phyloP scores from a whole-genome alignment of 1,284 basidiomycete species.

The Fomitiporia mediterranea region DNA sequence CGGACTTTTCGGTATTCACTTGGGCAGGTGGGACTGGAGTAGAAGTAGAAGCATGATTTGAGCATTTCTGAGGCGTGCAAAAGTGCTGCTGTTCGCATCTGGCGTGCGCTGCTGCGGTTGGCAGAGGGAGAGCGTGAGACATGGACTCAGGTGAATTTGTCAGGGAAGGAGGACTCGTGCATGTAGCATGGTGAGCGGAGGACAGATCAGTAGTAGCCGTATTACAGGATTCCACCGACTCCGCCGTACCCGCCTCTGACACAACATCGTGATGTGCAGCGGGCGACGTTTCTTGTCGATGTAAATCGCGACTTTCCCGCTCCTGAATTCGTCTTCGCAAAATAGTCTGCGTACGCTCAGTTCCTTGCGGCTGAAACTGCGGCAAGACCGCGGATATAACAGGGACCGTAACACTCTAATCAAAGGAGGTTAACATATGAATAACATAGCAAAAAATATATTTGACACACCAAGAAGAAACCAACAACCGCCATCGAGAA shows the following conservation, averaged over 20 bases:
- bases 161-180: not conserved
- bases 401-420: slow-evolving; percentile 13
- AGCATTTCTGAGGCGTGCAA: slow-evolving; percentile 5
- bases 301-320: not conserved
- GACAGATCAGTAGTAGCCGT: not conserved
- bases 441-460: not conserved
- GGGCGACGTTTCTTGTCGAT: not conserved
- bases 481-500: slow-evolving; percentile 18
- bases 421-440: not conserved
- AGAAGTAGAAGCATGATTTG: slow-evolving; percentile 1
- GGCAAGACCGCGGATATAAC: slow-evolving; percentile 6
- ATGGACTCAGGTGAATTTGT: not conserved
- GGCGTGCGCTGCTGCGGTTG: not conserved
- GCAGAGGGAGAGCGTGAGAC: not conserved
- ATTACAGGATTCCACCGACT: not conserved
- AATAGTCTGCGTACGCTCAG: not conserved
- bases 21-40: not conserved
- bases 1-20: not conserved
- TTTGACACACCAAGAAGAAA: slow-evolving; percentile 18
- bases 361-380: slow-evolving; percentile 2
- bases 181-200: not conserved
- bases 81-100: not conserved
- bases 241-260: not conserved
- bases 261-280: not conserved
- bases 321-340: not conserved